Conservation (phyloP, 1,139 yeast genomes). For the Geotrichum australiense region DNA sequence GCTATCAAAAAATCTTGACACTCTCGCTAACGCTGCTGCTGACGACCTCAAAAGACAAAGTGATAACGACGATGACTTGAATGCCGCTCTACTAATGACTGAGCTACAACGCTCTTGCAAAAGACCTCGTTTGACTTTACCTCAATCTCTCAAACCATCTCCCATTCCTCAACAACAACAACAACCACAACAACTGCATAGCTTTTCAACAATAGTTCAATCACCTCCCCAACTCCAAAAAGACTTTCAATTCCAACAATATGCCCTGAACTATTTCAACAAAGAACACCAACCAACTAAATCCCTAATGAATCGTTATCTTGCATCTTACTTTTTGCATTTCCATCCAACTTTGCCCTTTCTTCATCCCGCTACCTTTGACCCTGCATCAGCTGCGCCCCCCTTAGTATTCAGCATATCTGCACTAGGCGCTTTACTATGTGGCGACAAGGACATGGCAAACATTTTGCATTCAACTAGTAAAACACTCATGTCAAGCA, state of each 20-base stretch:
- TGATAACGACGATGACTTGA: constrained; percentile 22
- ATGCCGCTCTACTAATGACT: constrained; percentile 29
- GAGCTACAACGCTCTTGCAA: constrained; percentile 25
- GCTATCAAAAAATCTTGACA: constrained; percentile 2
- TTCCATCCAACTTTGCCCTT: constrained; percentile 35
- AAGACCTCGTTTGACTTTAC: too few relatives aligned
- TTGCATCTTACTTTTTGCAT: constrained; percentile 31
- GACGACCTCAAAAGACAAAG: constrained; percentile 10
- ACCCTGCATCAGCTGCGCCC: constrained; percentile 30
- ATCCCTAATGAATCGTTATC: constrained; percentile 28
- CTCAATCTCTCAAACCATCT: background rate
- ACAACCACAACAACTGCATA: background rate
- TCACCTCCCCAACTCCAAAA: constrained; percentile 2
- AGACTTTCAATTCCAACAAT: background rate
- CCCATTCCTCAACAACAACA: background rate
- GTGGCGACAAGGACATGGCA: constrained; percentile 29
- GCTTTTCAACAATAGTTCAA: background rate
- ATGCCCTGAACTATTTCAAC: constrained; percentile 6
- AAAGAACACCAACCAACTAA: constrained; percentile 23
- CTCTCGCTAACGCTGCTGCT: constrained; percentile 15
- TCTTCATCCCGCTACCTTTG: constrained; percentile 30
- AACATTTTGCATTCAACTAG: constrained; percentile 27
- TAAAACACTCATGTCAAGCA: constrained; percentile 23
- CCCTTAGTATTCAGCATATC: constrained; percentile 32
- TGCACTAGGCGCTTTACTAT: constrained; percentile 32